Conservation (phyloP, 2,329 filamentous ascomycete genomes). For the Leptographium radiaticola region DNA sequence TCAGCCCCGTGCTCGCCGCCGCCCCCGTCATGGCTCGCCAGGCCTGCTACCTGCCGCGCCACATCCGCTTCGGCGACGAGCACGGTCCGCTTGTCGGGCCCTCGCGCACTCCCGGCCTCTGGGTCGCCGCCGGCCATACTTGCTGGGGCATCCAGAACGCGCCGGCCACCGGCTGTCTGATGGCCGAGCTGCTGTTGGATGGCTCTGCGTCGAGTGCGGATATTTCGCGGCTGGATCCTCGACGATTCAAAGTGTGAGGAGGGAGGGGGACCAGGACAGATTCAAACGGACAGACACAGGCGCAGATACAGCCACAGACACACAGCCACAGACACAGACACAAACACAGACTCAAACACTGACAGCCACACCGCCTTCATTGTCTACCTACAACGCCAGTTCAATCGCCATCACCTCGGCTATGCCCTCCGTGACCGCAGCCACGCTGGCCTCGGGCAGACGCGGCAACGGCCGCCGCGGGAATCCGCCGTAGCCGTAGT, state of each 20-base stretch:
- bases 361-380: too few species aligned
- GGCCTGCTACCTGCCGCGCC: conserved; percentile 85
- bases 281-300: too few species aligned
- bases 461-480: conserved; percentile 61
- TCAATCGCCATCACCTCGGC: conserved; percentile 55
- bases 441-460: conserved; percentile 42
- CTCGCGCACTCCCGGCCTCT: conserved; percentile 59
- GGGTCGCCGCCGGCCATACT: conserved; percentile 80
- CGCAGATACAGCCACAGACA: too few species aligned
- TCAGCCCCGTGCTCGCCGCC: conserved; percentile 52
- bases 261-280: neutral
- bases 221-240: conserved; percentile 53
- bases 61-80: conserved; percentile 47
- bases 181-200: conserved; percentile 69
- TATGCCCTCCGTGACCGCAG: conserved; percentile 40
- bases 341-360: too few species aligned
- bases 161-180: conserved; percentile 70
- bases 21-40: conserved; percentile 63
- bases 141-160: conserved; percentile 99
- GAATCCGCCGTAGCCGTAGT: conserved; percentile 70
- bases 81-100: conserved; percentile 63
- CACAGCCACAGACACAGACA: too few species aligned
- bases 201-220: conserved; percentile 55
- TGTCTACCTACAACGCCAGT: conserved; percentile 27
- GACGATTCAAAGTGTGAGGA: conserved; percentile 40